A percentile compares a stretch with the other conserved stretches of the same genome.
Conservation (phyloP, 2,329 filamentous ascomycete species). For the Beauveria caledonica region DNA sequence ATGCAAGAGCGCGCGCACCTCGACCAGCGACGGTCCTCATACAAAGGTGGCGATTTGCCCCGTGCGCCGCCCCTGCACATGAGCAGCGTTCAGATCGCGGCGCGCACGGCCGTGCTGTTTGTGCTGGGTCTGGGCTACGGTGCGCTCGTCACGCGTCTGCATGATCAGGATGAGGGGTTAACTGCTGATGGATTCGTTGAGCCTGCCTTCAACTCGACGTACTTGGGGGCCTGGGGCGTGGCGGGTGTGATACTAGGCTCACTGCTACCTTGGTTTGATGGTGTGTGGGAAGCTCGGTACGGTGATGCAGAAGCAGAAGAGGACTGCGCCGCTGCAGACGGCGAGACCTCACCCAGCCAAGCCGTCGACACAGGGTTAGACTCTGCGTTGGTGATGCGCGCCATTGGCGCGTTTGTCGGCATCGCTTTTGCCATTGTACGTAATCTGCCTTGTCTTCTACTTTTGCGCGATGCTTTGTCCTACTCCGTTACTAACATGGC, state of each 20-base stretch:
- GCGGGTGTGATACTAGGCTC: slow-evolving; percentile 71
- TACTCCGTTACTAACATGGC: background rate
- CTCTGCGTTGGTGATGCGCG: slow-evolving; percentile 60
- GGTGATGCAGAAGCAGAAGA: slow-evolving; percentile 24
- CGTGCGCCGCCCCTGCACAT: slow-evolving; percentile 14
- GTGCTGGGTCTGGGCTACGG: slow-evolving; percentile 77
- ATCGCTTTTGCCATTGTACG: slow-evolving; percentile 68
- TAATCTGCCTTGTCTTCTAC: slow-evolving; percentile 15
- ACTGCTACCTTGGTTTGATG: slow-evolving; percentile 76
- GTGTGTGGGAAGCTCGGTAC: slow-evolving; percentile 55
- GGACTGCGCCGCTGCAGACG: slow-evolving; percentile 22
- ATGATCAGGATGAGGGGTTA: slow-evolving; percentile 57
- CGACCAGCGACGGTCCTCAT: slow-evolving; percentile 27
- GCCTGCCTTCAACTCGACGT: slow-evolving; percentile 48
- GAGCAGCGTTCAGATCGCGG: slow-evolving; percentile 41
- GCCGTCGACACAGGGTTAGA: slow-evolving; percentile 45
- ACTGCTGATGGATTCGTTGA: slow-evolving; percentile 41
- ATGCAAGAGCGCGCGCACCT: slow-evolving; percentile 32
- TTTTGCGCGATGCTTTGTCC: background rate
- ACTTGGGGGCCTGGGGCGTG: slow-evolving; percentile 73
- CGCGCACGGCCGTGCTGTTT: slow-evolving; percentile 62
- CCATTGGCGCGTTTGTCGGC: slow-evolving; percentile 52
- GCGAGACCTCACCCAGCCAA: slow-evolving; percentile 18
- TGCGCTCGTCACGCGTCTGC: slow-evolving; percentile 69
- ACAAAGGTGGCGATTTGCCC: slow-evolving; percentile 22